A percentile compares a stretch with the other conserved stretches of the same genome.
phyloP scores from a whole-genome alignment of 805 yeast species.

The Blastobotrys americana region DNA sequence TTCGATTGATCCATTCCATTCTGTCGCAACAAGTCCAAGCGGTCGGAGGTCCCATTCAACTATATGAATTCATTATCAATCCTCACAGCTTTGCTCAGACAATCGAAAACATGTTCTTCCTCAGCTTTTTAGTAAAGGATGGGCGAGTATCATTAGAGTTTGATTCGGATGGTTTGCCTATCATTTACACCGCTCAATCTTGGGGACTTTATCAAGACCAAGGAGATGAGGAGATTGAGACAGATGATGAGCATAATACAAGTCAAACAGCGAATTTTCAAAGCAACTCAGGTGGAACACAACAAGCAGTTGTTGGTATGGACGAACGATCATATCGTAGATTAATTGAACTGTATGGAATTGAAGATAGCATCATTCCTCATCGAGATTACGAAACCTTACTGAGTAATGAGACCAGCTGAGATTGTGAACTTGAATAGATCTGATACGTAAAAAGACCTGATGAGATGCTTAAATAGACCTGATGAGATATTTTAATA shows the following conservation, averaged over 20 bases:
- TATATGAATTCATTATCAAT: slow-evolving; percentile 63
- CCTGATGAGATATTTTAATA: too few species aligned
- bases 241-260: slow-evolving; percentile 4
- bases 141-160: slow-evolving; percentile 53
- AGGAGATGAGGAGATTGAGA: slow-evolving; percentile 5
- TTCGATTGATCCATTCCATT: slow-evolving; percentile 44
- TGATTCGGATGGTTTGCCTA: slow-evolving; percentile 31
- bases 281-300: slow-evolving; percentile 16
- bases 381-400: slow-evolving; percentile 31
- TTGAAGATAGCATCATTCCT: slow-evolving; percentile 49
- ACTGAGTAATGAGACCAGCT: too few species aligned
- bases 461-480: too few species aligned
- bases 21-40: slow-evolving; percentile 23
- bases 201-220: background rate
- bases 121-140: slow-evolving; percentile 73
- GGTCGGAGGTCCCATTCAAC: slow-evolving; percentile 36
- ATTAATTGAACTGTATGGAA: slow-evolving; percentile 46
- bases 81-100: slow-evolving; percentile 72
- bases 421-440: too few species aligned
- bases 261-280: background rate
- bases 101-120: slow-evolving; percentile 76
- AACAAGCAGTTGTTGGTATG: slow-evolving; percentile 59
- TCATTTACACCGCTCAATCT: slow-evolving; percentile 11
- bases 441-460: too few species aligned
- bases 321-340: slow-evolving; percentile 60